Percentiles rank a stretch among this genome's conserved stretches.
These are phyloP conservation scores for Terfezia boudieri DNA, from an alignment of 495 filamentous ascomycete species.

Conservation along the genomic window DNA sequence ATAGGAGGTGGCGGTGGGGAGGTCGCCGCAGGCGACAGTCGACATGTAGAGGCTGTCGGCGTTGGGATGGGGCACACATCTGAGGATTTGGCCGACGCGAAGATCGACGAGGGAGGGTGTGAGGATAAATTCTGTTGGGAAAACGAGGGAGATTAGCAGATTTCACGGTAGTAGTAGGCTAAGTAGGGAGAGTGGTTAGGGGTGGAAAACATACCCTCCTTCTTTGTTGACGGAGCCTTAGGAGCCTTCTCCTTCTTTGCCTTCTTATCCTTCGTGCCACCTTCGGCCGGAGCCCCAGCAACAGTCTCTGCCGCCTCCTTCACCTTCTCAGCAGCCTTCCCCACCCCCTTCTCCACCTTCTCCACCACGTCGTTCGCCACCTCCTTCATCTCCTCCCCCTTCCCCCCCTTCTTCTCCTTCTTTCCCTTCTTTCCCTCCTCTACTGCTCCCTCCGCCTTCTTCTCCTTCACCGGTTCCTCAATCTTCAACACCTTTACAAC, in stretches of 20 bases:
- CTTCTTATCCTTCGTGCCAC: constrained; percentile 30
- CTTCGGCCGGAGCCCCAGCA: constrained; percentile 8
- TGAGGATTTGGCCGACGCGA: constrained; percentile 87
- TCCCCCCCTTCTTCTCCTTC: constrained; percentile 37
- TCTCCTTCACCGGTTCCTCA: constrained; percentile 59
- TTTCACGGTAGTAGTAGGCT: constrained; percentile 8
- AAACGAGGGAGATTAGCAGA: not conserved
- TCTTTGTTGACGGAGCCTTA: constrained; percentile 41
- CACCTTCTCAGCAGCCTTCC: constrained; percentile 15
- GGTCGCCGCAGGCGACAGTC: constrained; percentile 88
- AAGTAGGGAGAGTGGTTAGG: constrained; percentile 26
- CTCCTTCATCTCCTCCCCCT: constrained; percentile 35
- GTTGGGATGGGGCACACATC: constrained; percentile 84
- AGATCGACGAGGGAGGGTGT: constrained; percentile 80
- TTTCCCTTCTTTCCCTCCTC: constrained; percentile 17
- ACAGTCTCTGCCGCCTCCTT: constrained; percentile 21
- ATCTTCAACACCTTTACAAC: constrained; percentile 56
- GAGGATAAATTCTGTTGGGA: constrained; percentile 21
- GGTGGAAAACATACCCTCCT: constrained; percentile 10
- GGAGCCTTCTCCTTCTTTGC: constrained; percentile 70
- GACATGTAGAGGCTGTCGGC: constrained; percentile 89
- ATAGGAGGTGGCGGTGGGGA: constrained; percentile 28
- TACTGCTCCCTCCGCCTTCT: constrained; percentile 38
- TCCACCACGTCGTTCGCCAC: constrained; percentile 34
- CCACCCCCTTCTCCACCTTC: constrained; percentile 25